Evolutionary conservation across 257 asterid genomes (phyloP).

Genomic region (Nicotiana attenuata): DNA sequence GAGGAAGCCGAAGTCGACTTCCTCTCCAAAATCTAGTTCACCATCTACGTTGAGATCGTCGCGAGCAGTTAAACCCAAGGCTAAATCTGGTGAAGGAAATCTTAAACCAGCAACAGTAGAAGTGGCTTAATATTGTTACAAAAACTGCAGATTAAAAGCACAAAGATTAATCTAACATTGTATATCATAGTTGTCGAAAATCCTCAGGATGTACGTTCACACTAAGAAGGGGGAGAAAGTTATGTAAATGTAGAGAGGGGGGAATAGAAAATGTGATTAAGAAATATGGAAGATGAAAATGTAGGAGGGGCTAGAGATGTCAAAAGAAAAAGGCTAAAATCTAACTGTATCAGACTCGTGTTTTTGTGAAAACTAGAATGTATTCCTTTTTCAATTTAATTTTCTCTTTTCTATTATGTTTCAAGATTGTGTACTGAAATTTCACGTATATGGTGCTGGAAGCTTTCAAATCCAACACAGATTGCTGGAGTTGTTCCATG

Average conservation of each 20-base stretch:
- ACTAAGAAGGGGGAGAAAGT: not conserved
- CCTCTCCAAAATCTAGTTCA: not conserved
- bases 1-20: slow-evolving; percentile 9
- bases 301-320: not conserved
- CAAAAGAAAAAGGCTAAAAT: not conserved
- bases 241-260: slow-evolving; percentile 11
- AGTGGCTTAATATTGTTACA: not conserved
- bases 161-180: not conserved
- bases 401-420: too few species aligned
- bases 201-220: not conserved
- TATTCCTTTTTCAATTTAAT: not conserved
- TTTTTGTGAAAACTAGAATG: not conserved
- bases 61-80: not conserved
- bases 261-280: not conserved
- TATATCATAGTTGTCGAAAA: not conserved
- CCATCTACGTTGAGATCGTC: slow-evolving; percentile 9
- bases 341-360: not conserved
- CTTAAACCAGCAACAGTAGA: not conserved
- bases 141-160: not conserved
- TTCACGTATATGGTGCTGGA: too few species aligned
- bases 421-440: too few species aligned
- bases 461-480: too few species aligned
- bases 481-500: too few species aligned
- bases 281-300: not conserved
- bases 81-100: slow-evolving; percentile 3